Evolutionary conservation across 768 basidiomycete genomes (phyloP).

Genomic region (Macrolepiota dolichaula): DNA sequence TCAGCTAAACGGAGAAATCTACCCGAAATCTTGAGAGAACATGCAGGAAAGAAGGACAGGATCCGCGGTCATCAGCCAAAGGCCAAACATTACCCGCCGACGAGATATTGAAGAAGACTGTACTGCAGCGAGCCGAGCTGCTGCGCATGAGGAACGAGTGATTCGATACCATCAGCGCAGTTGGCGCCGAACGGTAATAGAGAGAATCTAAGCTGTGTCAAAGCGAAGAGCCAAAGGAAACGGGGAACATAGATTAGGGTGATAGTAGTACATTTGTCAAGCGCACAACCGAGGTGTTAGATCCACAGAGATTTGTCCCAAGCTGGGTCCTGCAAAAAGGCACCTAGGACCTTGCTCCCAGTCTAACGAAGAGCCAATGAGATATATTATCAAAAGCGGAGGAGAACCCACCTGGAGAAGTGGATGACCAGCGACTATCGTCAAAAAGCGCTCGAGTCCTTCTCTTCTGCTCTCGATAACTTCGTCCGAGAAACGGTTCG

Average conservation of each 20-base stretch:
- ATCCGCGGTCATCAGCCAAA: too few species aligned
- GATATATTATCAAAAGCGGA: neutral
- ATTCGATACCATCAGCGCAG: neutral
- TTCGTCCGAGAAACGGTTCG: slow-evolving; percentile 96
- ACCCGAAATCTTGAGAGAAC: too few species aligned
- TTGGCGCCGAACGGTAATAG: neutral
- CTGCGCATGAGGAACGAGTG: too few species aligned
- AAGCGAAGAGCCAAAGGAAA: neutral
- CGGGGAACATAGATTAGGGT: neutral
- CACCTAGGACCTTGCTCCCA: slow-evolving; percentile 94
- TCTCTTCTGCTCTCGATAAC: slow-evolving; percentile 91
- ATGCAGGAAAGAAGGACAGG: too few species aligned
- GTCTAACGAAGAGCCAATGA: slow-evolving; percentile 47
- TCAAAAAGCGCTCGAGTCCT: slow-evolving; percentile 91
- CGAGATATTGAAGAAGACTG: too few species aligned
- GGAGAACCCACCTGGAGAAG: slow-evolving; percentile 73
- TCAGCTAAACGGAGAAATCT: too few species aligned
- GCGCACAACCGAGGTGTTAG: slow-evolving; percentile 27
- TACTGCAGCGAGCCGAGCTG: too few species aligned
- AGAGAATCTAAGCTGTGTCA: neutral
- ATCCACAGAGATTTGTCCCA: slow-evolving; percentile 86
- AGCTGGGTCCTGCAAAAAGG: slow-evolving; percentile 90
- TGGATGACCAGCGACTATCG: slow-evolving; percentile 96
- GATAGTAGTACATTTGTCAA: neutral
- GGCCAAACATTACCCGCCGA: too few species aligned